These are phyloP conservation scores for Ophiocytium majus DNA, from an alignment of 352 stramenopile genomes.

Conservation along the genomic window DNA sequence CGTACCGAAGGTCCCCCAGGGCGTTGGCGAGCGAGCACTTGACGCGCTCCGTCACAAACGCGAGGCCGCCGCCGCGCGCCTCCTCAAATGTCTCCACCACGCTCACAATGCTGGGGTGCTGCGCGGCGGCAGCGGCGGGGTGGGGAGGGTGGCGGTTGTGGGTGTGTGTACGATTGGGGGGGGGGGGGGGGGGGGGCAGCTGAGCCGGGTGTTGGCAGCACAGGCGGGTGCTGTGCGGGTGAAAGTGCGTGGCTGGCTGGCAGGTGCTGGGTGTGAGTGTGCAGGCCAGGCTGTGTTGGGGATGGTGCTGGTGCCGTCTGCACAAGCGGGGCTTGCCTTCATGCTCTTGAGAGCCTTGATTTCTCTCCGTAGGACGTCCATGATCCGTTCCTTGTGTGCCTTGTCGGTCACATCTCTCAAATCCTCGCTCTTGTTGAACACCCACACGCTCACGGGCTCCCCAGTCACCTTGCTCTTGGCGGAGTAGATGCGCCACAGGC, in stretches of 20 bases:
- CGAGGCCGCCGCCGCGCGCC: constrained; percentile 73
- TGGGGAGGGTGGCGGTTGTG: constrained; percentile 9
- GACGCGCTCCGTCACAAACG: constrained; percentile 81
- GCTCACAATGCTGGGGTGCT: constrained; percentile 75
- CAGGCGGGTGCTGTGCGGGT: too few species aligned
- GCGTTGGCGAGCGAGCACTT: constrained; percentile 81
- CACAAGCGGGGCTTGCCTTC: background rate
- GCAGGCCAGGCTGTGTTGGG: too few species aligned
- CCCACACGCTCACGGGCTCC: constrained; percentile 44
- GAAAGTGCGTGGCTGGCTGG: too few species aligned
- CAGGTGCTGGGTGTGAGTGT: too few species aligned
- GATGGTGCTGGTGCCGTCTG: background rate
- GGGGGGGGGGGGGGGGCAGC: constrained; percentile 7
- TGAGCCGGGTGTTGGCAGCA: too few species aligned
- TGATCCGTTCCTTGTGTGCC: constrained; percentile 70
- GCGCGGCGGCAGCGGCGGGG: constrained; percentile 59
- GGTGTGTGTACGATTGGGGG: too few species aligned
- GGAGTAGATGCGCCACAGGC: constrained; percentile 58
- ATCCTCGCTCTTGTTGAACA: constrained; percentile 56
- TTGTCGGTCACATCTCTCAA: constrained; percentile 69
- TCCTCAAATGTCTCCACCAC: constrained; percentile 84
- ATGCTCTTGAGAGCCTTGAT: constrained; percentile 69
- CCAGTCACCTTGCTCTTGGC: constrained; percentile 55
- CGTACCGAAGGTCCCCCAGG: constrained; percentile 78
- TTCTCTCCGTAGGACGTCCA: constrained; percentile 78